Evolutionary conservation across 1,284 basidiomycete genomes (phyloP).

Genomic region (Cutaneotrichosporon cutaneum): DNA sequence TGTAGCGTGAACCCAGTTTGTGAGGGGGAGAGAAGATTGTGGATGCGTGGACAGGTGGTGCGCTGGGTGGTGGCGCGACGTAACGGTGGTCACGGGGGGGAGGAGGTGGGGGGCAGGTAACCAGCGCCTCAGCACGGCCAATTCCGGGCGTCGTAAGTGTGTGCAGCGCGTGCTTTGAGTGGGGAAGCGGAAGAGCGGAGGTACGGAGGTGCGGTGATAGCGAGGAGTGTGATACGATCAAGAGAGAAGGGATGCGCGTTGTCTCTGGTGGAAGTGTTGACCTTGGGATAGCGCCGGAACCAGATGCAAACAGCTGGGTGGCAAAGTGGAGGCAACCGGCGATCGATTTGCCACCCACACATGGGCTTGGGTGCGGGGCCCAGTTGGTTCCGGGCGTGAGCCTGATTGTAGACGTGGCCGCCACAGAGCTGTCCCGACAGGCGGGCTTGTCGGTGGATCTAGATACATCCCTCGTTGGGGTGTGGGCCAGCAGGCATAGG

Average conservation of each 20-base stretch:
- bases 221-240: not conserved
- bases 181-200: not conserved
- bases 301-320: not conserved
- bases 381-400: too few species aligned
- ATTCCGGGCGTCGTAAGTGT: not conserved
- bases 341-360: conserved; percentile 1
- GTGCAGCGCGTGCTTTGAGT: not conserved
- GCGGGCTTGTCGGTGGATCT: too few species aligned
- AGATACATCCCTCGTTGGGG: too few species aligned
- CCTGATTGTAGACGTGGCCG: too few species aligned
- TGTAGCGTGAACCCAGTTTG: not conserved
- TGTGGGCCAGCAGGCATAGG: too few species aligned
- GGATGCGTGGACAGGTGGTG: not conserved
- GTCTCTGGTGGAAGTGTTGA: not conserved
- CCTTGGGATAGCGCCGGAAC: not conserved
- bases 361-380: too few species aligned
- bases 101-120: not conserved
- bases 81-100: not conserved
- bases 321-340: not conserved
- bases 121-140: not conserved
- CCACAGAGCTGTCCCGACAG: too few species aligned
- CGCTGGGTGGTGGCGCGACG: not conserved
- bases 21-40: not conserved
- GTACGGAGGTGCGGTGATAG: not conserved
- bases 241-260: not conserved